Base-by-base conservation (phyloP, 495 filamentous ascomycete species). In the Penicillium silybi region DNA sequence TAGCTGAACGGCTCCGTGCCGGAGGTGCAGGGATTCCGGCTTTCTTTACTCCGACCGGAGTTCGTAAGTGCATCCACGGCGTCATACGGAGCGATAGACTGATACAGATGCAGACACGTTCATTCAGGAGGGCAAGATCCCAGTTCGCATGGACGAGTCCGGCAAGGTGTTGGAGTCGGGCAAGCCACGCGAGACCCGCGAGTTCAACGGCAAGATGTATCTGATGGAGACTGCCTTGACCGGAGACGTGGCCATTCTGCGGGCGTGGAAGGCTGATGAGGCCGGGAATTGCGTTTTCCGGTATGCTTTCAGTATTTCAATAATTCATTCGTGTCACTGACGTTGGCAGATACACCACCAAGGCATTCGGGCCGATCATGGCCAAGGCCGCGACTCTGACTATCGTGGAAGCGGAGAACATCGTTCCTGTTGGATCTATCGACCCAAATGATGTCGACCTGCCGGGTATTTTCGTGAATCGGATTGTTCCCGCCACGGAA, bases 241-340 rank as follows among this genome's bases (percentile, higher is more conserved):
- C 0, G 91, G 89, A 27, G 91, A 96, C 67, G 90, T 90, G 56
- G 90, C 91, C 8, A 92, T 96, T 52, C 74, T 96, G 34, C 87
- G 92, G 62, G 91, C 90, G 0, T 92, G 84, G 80, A 90, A 90
- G 67, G 90, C 81, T 15, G 91, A 96, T 68, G 79, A 84, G 48
- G 82, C 92, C 22, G 91, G 91, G 6, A 96, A 96, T 68, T 92
- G 88, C 68, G 85, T 89, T 56, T 96, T 96, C 79, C 83, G 91
- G 48, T 87, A 83, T 37, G 80, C 34, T 13, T 16, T 17, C 22
- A 6, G 15, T 25, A 1, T 15, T 41, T n/a, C 19, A 10, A 23
- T 11, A 27, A 5, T 8, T 16, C 19, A 15, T 20, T 10, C 15
- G 17, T 15, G 19, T 39, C n/a, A 34, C 38, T 38, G 20, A 46